Conservation (phyloP, 2,329 filamentous ascomycete species). For the Sordariomycetes sp. region DNA sequence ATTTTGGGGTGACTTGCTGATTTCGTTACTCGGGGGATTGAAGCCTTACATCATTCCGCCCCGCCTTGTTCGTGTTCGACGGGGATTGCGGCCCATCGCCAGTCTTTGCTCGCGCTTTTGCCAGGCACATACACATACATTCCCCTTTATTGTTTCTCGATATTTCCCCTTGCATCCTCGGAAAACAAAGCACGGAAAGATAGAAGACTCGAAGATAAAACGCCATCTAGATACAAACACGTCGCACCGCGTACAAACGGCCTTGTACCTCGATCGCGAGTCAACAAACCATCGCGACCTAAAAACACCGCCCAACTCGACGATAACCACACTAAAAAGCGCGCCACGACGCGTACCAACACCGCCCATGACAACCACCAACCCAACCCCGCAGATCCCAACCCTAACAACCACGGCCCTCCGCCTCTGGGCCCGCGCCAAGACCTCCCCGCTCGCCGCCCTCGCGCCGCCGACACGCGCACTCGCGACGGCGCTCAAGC, state of each 20-base stretch:
- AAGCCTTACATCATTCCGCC: neutral
- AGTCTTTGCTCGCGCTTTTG: neutral
- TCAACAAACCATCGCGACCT: too few species aligned
- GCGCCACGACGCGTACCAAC: neutral
- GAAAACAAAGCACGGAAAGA: too few species aligned
- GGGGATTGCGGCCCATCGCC: neutral
- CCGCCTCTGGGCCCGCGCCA: slow-evolving; percentile 33
- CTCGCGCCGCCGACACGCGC: slow-evolving; percentile 34
- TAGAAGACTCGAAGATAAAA: too few species aligned
- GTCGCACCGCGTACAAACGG: too few species aligned
- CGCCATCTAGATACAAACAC: too few species aligned
- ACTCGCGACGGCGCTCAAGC: slow-evolving; percentile 41
- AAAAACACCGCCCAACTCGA: neutral
- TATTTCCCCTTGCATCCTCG: too few species aligned
- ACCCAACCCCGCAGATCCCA: slow-evolving; percentile 31
- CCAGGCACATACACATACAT: neutral
- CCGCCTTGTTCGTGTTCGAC: neutral
- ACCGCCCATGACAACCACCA: neutral
- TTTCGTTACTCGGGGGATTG: neutral
- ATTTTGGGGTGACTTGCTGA: neutral
- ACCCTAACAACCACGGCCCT: slow-evolving; percentile 40
- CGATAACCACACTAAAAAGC: neutral
- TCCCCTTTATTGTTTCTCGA: too few species aligned
- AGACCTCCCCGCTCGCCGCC: slow-evolving; percentile 33
- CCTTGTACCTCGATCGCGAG: too few species aligned